phyloP scores from a whole-genome alignment of 495 filamentous ascomycete species.

The Penicilliopsis zonata region DNA sequence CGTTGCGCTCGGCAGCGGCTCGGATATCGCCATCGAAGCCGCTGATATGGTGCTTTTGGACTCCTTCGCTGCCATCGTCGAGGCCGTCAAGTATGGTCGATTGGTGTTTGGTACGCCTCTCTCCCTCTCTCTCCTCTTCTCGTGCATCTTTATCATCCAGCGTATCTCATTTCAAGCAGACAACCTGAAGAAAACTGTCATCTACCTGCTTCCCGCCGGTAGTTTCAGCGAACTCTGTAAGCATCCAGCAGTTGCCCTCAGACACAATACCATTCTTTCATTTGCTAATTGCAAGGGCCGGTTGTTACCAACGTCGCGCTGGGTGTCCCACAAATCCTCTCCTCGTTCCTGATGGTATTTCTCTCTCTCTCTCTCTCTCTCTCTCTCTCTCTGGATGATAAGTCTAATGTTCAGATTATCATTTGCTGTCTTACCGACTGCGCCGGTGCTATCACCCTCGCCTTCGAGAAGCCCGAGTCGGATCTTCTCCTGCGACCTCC shows the following conservation, averaged over 20 bases:
- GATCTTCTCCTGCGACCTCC: slow-evolving; percentile 51
- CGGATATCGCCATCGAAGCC: slow-evolving; percentile 56
- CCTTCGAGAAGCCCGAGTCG: slow-evolving; percentile 46
- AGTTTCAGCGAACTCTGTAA: slow-evolving; percentile 48
- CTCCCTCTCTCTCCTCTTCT: too few relatives aligned
- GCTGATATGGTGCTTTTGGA: slow-evolving; percentile 61
- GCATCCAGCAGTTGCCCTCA: too few relatives aligned
- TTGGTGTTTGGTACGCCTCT: slow-evolving; percentile 24
- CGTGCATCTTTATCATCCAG: too few relatives aligned
- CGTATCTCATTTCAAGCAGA: too few relatives aligned
- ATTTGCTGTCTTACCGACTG: slow-evolving; percentile 53
- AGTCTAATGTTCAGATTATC: slow-evolving; percentile 25
- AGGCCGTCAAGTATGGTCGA: slow-evolving; percentile 49
- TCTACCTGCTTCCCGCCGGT: slow-evolving; percentile 49
- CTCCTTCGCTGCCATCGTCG: slow-evolving; percentile 52
- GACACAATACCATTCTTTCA: too few relatives aligned
- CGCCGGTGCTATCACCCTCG: slow-evolving; percentile 44
- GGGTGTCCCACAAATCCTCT: slow-evolving; percentile 55
- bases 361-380: slow-evolving; percentile 29
- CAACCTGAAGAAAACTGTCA: slow-evolving; percentile 44
- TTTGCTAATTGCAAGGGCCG: too few relatives aligned
- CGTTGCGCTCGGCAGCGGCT: slow-evolving; percentile 38
- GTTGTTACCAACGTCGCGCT: slow-evolving; percentile 56
- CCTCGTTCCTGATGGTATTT: slow-evolving; percentile 57
- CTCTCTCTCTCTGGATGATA: slow-evolving; percentile 30